Evolutionary conservation across 2,329 filamentous ascomycete species (phyloP).

Genomic region (Trichoderma sp.): DNA sequence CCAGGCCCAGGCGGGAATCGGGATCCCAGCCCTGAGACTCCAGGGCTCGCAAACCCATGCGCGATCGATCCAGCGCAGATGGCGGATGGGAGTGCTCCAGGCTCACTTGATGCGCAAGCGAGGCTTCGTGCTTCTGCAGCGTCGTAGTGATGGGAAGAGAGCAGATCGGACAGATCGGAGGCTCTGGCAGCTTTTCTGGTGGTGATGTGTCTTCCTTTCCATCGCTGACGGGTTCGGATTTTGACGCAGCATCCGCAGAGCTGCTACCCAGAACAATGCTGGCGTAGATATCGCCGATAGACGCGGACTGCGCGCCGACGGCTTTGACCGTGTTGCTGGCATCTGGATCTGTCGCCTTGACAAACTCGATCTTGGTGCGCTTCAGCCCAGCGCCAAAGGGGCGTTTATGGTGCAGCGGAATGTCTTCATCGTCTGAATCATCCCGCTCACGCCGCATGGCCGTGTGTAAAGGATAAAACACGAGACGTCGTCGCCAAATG

Average conservation of each 20-base stretch:
- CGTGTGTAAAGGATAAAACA: not conserved
- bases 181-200: not conserved
- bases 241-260: constrained; percentile 21
- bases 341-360: constrained; percentile 52
- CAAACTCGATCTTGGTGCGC: constrained; percentile 57
- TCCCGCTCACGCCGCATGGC: constrained; percentile 35
- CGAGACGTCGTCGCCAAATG: not conserved
- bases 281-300: constrained; percentile 63
- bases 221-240: constrained; percentile 28
- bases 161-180: constrained; percentile 41
- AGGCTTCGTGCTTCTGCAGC: constrained; percentile 55
- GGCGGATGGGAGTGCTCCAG: constrained; percentile 71
- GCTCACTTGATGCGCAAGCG: constrained; percentile 70
- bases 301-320: constrained; percentile 31
- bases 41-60: constrained; percentile 69
- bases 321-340: constrained; percentile 34
- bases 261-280: constrained; percentile 62
- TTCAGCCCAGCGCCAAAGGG: constrained; percentile 60
- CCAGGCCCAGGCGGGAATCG: constrained; percentile 71
- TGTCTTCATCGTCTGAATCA: constrained; percentile 41
- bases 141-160: constrained; percentile 38
- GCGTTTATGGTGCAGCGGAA: constrained; percentile 55
- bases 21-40: constrained; percentile 73
- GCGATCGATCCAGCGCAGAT: constrained; percentile 67
- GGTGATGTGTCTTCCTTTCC: not conserved